Conservation (phyloP, 192 early-diverging fungal species). For the Coemansia aciculifera region DNA sequence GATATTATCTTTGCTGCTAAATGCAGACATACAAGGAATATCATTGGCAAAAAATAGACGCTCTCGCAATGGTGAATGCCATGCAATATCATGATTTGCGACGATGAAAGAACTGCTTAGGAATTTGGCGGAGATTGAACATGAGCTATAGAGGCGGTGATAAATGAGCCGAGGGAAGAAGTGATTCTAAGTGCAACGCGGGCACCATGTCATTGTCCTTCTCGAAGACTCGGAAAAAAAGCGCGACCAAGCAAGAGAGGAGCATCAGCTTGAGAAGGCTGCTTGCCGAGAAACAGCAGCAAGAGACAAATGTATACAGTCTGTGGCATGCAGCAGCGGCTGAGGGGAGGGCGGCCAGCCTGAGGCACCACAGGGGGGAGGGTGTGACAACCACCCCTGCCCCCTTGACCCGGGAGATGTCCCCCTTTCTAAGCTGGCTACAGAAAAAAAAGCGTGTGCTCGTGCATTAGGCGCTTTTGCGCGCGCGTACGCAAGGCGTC, state of each 20-base stretch:
- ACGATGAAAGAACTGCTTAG: not conserved
- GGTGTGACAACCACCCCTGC: constrained; percentile 28
- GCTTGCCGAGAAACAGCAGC: not conserved
- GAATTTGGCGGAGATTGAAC: constrained; percentile 6
- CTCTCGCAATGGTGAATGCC: constrained; percentile 6
- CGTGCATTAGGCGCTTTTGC: constrained; percentile 18
- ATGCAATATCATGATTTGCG: not conserved
- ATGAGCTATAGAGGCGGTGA: not conserved
- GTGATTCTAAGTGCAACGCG: not conserved
- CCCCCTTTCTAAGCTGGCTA: constrained; percentile 16
- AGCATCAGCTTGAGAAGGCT: not conserved
- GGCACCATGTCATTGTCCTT: not conserved
- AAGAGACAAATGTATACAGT: not conserved
- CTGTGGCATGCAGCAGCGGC: not conserved
- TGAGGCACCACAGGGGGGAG: constrained; percentile 20
- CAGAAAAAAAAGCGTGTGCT: constrained; percentile 8
- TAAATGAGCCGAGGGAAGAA: not conserved
- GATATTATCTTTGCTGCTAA: not conserved
- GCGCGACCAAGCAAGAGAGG: not conserved
- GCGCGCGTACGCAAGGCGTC: constrained; percentile 28
- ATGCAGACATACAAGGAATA: not conserved
- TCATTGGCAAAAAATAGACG: not conserved
- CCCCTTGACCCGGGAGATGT: constrained; percentile 20
- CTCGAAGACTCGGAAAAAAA: not conserved
- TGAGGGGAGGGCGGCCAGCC: constrained; percentile 4